Conservation (phyloP, 345 rosid genomes). For the Corymbia maculata region DNA sequence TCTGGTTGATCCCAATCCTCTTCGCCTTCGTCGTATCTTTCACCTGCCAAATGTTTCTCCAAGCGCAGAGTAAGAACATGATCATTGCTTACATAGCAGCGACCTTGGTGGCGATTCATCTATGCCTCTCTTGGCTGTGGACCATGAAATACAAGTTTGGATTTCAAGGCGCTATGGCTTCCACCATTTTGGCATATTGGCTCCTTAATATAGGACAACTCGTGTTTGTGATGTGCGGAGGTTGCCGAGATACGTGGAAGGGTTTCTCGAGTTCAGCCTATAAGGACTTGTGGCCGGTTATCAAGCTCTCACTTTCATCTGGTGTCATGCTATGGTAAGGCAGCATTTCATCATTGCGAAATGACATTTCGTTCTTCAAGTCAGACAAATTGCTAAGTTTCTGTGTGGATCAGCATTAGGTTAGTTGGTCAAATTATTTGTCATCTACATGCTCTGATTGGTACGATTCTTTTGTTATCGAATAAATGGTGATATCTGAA, state of each 20-base stretch:
- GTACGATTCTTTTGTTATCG: not conserved
- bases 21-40: slow-evolving; percentile 32
- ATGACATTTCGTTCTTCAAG: not conserved
- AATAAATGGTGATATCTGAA: not conserved
- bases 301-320: slow-evolving; percentile 65
- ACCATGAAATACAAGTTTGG: slow-evolving; percentile 38
- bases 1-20: slow-evolving; percentile 40
- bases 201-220: slow-evolving; percentile 69
- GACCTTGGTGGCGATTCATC: slow-evolving; percentile 24
- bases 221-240: slow-evolving; percentile 43
- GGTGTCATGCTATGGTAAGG: slow-evolving; percentile 77
- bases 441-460: not conserved
- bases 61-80: slow-evolving; percentile 71
- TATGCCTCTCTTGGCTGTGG: slow-evolving; percentile 54
- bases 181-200: slow-evolving; percentile 63
- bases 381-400: not conserved
- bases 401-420: not conserved
- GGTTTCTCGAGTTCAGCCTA: slow-evolving; percentile 59
- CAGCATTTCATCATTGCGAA: not conserved
- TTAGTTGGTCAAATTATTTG: not conserved
- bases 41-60: slow-evolving; percentile 77
- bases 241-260: slow-evolving; percentile 64
- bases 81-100: slow-evolving; percentile 60
- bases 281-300: slow-evolving; percentile 58
- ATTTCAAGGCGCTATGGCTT: slow-evolving; percentile 50